Percentiles rank a stretch among this genome's conserved stretches.
phyloP scores from a whole-genome alignment of 768 basidiomycete genomes.

The Grammothele lineata region DNA sequence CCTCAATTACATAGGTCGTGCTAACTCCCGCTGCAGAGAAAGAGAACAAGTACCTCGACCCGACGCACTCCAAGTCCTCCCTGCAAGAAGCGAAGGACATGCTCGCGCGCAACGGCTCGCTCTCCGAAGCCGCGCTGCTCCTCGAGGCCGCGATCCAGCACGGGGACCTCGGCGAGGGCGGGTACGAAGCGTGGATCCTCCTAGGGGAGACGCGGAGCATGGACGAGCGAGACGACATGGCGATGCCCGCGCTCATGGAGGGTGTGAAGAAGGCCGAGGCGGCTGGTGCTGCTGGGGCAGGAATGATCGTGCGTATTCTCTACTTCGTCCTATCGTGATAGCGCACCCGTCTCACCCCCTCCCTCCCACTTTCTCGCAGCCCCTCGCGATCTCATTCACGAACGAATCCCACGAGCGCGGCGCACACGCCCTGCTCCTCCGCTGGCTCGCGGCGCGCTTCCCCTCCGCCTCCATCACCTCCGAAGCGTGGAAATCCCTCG shows the following conservation, averaged over 20 bases:
- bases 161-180: constrained; percentile 74
- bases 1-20: not conserved
- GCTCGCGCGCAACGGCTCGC: constrained; percentile 74
- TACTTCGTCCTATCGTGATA: not conserved
- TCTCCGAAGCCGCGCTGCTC: constrained; percentile 82
- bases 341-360: not conserved
- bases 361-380: constrained; percentile 43
- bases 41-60: constrained; percentile 67
- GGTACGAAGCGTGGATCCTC: constrained; percentile 89
- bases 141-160: constrained; percentile 89
- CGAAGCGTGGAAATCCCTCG: constrained; percentile 49
- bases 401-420: constrained; percentile 90
- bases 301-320: constrained; percentile 60
- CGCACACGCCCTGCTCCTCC: constrained; percentile 79
- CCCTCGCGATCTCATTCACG: constrained; percentile 92
- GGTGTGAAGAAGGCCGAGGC: constrained; percentile 66
- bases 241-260: constrained; percentile 74
- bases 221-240: constrained; percentile 84
- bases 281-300: constrained; percentile 58
- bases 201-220: constrained; percentile 86
- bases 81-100: constrained; percentile 74
- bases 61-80: constrained; percentile 41
- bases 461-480: constrained; percentile 53
- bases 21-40: constrained; percentile 42
- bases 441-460: constrained; percentile 73